Evolutionary conservation across 345 rosid species (phyloP).

Genomic region (Trapa bicornis): DNA sequence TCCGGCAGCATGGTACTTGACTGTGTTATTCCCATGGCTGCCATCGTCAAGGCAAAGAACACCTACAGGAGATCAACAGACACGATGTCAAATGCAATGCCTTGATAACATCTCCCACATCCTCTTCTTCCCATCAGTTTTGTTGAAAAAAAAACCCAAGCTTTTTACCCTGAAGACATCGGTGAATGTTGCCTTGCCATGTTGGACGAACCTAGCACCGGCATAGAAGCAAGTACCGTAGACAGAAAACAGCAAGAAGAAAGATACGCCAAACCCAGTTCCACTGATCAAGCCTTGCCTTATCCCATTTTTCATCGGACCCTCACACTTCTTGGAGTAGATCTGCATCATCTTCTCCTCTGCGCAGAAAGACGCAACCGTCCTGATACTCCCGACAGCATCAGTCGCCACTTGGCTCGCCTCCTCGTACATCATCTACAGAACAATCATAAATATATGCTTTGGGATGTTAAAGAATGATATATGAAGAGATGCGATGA

Average conservation of each 20-base stretch:
- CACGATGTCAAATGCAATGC: too few relatives aligned
- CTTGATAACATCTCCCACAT: too few relatives aligned
- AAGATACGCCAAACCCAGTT: constrained; percentile 51
- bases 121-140: too few relatives aligned
- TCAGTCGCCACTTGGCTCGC: constrained; percentile 91
- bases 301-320: constrained; percentile 56
- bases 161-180: constrained; percentile 45
- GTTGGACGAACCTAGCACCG: constrained; percentile 55
- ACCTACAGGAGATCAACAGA: constrained; percentile 10
- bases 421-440: constrained; percentile 76
- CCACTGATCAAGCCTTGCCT: constrained; percentile 65
- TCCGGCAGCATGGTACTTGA: constrained; percentile 22
- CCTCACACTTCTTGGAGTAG: constrained; percentile 64
- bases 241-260: constrained; percentile 40
- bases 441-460: background rate
- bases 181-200: constrained; percentile 37
- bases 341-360: constrained; percentile 76
- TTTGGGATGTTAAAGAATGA: too few relatives aligned
- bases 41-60: constrained; percentile 26
- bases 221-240: constrained; percentile 63
- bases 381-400: constrained; percentile 83
- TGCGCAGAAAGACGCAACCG: constrained; percentile 81
- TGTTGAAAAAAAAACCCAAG: too few relatives aligned
- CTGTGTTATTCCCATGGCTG: constrained; percentile 22
- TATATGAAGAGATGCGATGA: background rate